Percentiles rank a stretch among this genome's conserved stretches.
Conservation (phyloP, 148 eudicot species). For the Pouteria glomerata region DNA sequence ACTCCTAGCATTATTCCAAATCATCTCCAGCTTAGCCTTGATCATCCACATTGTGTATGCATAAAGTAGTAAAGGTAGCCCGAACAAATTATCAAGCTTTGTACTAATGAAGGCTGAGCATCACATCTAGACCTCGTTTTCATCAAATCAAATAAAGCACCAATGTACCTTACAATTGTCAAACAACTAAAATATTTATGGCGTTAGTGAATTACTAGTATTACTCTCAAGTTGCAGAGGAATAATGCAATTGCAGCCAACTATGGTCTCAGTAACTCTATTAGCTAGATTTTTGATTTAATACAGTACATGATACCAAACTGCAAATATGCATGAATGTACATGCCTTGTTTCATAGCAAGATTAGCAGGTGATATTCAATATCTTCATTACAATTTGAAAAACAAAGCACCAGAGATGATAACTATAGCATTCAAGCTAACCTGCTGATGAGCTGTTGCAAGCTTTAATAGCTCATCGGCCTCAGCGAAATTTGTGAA, state of each 20-base stretch:
- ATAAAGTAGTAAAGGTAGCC: no score
- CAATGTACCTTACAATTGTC: background rate
- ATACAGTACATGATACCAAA: background rate
- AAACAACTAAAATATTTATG: background rate
- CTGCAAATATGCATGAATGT: background rate
- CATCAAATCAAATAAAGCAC: no score
- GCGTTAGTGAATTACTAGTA: background rate
- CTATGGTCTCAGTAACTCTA: background rate
- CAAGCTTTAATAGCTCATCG: conserved; percentile 61
- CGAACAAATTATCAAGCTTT: no score
- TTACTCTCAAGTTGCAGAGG: background rate
- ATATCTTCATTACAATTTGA: background rate
- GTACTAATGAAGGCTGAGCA: no score
- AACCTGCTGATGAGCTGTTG: conserved; percentile 73
- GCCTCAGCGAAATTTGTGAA: conserved; percentile 54
- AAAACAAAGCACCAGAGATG: background rate
- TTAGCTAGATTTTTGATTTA: background rate
- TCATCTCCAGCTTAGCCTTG: no score
- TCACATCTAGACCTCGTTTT: no score
- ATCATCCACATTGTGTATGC: no score
- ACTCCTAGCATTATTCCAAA: no score
- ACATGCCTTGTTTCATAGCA: background rate
- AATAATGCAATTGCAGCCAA: background rate
- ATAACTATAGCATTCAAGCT: conserved; percentile 9
- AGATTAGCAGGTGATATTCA: background rate